Evolutionary conservation across 345 rosid species (phyloP).

Genomic region (Gossypium sturtianum): DNA sequence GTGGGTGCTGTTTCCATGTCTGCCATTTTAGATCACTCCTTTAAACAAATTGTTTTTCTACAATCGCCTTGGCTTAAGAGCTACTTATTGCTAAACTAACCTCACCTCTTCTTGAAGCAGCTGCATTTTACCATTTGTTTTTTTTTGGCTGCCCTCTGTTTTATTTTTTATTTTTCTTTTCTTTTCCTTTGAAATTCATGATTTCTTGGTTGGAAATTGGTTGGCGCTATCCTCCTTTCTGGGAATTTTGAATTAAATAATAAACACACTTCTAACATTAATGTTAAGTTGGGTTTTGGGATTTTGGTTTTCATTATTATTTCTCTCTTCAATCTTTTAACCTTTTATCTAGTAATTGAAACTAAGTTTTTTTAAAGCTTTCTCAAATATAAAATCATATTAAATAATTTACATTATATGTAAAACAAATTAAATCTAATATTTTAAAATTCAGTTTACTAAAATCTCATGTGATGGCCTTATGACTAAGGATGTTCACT

Average conservation of each 20-base stretch:
- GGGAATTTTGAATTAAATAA: constrained; percentile 3
- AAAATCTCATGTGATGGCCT: accelerated
- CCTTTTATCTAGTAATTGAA: neutral
- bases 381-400: too few species aligned
- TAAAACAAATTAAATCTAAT: too few species aligned
- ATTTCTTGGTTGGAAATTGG: neutral
- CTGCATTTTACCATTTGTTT: constrained; percentile 15
- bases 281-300: neutral
- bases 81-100: constrained; percentile 25
- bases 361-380: neutral
- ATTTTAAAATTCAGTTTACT: too few species aligned
- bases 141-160: neutral
- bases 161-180: neutral
- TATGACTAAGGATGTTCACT: accelerated
- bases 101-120: constrained; percentile 36
- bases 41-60: constrained; percentile 26
- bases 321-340: too few species aligned
- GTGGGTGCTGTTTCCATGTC: constrained; percentile 91
- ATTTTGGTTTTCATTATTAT: neutral
- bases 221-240: neutral
- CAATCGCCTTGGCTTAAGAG: constrained; percentile 72
- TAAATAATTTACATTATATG: too few species aligned
- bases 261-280: neutral
- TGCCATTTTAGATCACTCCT: constrained; percentile 38
- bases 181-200: neutral